Percentiles rank a stretch among this genome's conserved stretches.
Evolutionary conservation across 2,329 filamentous ascomycete species (phyloP).

Genomic region (Colletotrichum tanaceti): DNA sequence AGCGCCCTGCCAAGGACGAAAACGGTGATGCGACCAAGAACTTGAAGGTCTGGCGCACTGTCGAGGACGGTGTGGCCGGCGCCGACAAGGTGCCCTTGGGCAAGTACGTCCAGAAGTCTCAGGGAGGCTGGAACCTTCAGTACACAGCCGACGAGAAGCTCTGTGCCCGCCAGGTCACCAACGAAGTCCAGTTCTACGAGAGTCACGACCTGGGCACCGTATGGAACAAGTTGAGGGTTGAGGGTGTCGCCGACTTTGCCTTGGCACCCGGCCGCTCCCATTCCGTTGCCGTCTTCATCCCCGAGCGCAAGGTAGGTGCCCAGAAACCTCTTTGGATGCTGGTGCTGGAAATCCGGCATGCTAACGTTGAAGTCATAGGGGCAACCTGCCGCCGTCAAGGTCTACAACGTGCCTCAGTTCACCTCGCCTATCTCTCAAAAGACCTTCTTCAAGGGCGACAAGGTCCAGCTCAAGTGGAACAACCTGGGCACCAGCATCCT

Average conservation of each 20-base stretch:
- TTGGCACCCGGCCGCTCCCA: constrained; percentile 90
- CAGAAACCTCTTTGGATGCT: not conserved
- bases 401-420: constrained; percentile 94
- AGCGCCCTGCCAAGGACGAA: constrained; percentile 91
- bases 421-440: constrained; percentile 88
- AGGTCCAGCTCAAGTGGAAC: constrained; percentile 99
- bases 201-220: constrained; percentile 85
- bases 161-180: constrained; percentile 93
- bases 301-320: constrained; percentile 85
- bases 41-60: constrained; percentile 92
- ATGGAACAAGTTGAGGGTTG: constrained; percentile 94
- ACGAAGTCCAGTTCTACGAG: constrained; percentile 97
- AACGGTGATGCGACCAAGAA: constrained; percentile 95
- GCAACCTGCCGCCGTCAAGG: constrained; percentile 91
- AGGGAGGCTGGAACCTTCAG: constrained; percentile 96
- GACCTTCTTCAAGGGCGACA: constrained; percentile 99
- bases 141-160: constrained; percentile 94
- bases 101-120: constrained; percentile 93
- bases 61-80: constrained; percentile 73
- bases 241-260: constrained; percentile 90
- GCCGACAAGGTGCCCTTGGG: constrained; percentile 81
- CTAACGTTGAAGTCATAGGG: constrained; percentile 66
- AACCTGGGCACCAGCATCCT: constrained; percentile 89
- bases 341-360: constrained; percentile 2
- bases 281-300: constrained; percentile 93